Base-by-base conservation (phyloP, 1,139 yeast species). In the Citeromyces hawaiiensis region DNA sequence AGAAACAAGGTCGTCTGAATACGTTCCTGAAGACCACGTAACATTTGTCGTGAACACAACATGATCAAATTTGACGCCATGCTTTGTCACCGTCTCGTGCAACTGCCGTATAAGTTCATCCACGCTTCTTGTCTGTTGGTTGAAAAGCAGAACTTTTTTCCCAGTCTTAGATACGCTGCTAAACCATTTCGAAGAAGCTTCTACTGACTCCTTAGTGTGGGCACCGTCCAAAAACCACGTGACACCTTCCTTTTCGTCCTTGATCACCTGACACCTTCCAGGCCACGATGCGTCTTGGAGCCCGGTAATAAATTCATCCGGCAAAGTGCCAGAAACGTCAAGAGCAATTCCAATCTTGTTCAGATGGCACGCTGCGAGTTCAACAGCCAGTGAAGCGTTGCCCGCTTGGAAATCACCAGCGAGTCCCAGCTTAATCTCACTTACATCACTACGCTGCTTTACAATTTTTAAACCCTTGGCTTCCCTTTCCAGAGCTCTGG, bases 181-280 rank as follows among this genome's bases (percentile, higher is more conserved):
- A 51, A 82, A 85, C 99, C 99, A 91, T 10, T 61, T 61, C 0
- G 91, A 71, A 1, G 96, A 83, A 13, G 78, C 94, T 23, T 67
- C 66, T 29, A 93, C 74, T 43, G 96, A 83, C 52, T 91, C 98
- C 36, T 72, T 62, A 1, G 98, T 93, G 52, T 93, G 99, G 0
- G 98, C 98, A 33, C 99, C 99, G 59, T 93, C 99, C 11, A 91
- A 63, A 48, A 64, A 78, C 94, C 96, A 91, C 13, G 72, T 72
- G 27, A 81, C 57, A 36, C 61, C 70, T 10, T 63, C 63, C 35
- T 55, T 18, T 4, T 42, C 23, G 35, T 68, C 66, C 4, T 57
- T 53, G 29, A 86, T 60, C 2, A 76, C 68, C 59, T 93, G 97
- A 53, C 98, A 91, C 49, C 99, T 70, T 1, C 99, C 99, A 17